These are phyloP conservation scores for Cerioporus squamosus DNA, from an alignment of 1,284 basidiomycete genomes.

Conservation along the genomic window DNA sequence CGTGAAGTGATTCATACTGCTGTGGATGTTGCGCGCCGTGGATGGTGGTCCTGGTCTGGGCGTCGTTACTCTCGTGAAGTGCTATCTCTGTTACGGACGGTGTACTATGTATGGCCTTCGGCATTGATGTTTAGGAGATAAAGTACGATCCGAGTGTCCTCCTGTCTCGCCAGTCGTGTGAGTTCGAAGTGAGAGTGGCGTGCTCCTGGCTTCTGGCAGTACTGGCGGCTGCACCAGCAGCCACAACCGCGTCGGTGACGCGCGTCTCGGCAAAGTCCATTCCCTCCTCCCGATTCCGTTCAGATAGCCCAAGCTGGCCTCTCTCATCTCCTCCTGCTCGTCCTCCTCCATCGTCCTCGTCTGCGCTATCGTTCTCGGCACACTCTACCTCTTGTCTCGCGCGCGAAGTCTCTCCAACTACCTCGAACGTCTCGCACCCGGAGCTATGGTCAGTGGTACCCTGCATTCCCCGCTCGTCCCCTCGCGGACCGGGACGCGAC, in stretches of 20 bases:
- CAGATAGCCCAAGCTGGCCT: not conserved
- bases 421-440: not conserved
- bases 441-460: not conserved
- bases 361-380: not conserved
- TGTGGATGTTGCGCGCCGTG: no score
- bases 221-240: not conserved
- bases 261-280: conserved; percentile 7
- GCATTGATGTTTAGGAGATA: no score
- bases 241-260: conserved; percentile 4
- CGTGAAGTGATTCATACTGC: no score
- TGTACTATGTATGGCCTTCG: no score
- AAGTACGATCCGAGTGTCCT: no score
- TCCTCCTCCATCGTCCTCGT: not conserved
- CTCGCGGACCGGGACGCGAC: not conserved
- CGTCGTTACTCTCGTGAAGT: no score
- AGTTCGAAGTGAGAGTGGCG: no score
- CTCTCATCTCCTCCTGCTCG: not conserved
- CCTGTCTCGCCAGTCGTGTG: no score
- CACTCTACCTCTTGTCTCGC: not conserved
- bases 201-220: no score
- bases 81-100: no score
- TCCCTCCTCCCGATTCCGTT: not conserved
- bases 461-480: not conserved
- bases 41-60: no score
- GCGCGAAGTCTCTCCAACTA: not conserved